These are phyloP conservation scores for Kalmusia sp. DNA, from an alignment of 2,329 filamentous ascomycete genomes.

Conservation along the genomic window DNA sequence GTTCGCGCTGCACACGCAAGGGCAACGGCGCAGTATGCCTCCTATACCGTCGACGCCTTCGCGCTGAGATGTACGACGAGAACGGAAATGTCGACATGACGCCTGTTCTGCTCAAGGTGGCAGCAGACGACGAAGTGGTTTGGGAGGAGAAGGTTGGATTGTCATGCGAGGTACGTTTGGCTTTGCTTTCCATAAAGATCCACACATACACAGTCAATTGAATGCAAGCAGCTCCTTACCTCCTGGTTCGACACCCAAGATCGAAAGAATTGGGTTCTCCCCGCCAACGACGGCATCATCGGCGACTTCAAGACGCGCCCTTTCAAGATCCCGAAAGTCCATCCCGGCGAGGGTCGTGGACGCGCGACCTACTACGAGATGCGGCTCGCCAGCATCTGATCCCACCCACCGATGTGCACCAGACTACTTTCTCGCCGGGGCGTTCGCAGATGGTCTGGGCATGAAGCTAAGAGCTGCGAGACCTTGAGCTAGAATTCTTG, in stretches of 20 bases:
- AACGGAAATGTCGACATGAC: not conserved
- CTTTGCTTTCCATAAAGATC: not conserved
- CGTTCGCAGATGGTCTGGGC: no score
- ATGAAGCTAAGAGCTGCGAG: no score
- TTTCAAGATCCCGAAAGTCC: no score
- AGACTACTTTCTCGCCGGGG: no score
- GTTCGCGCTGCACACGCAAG: conserved; percentile 34
- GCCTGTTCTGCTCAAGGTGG: conserved; percentile 27
- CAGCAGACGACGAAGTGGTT: conserved; percentile 17
- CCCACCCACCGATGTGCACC: no score
- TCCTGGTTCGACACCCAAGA: conserved; percentile 23
- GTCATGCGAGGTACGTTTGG: conserved; percentile 14
- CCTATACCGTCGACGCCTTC: conserved; percentile 24
- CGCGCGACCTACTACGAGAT: no score
- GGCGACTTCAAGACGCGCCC: no score
- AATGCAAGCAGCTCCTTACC: conserved; percentile 13
- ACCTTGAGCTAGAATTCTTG: no score
- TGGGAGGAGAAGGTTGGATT: conserved; percentile 25
- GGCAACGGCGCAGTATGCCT: conserved; percentile 27
- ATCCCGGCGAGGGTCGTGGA: no score
- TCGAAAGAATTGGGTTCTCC: conserved; percentile 36
- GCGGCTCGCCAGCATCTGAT: no score
- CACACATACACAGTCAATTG: no score
- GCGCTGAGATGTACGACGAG: conserved; percentile 16
- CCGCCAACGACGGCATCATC: conserved; percentile 15